Conservation (phyloP, 2,329 filamentous ascomycete genomes). For the Botrytis byssoidea region DNA sequence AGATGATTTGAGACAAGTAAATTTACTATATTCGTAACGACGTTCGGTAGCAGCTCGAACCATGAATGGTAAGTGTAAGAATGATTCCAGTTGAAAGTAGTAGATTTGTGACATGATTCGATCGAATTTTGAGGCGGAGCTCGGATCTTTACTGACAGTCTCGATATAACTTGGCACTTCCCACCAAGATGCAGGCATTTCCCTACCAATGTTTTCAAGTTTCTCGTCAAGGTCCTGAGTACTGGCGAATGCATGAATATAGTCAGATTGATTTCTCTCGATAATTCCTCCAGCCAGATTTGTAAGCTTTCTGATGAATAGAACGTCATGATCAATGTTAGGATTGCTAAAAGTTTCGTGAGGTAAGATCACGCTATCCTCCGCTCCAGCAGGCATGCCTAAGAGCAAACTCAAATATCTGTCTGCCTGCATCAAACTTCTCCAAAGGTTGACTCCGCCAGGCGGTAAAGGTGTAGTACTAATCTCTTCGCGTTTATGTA, state of each 20-base stretch:
- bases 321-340: slow-evolving; percentile 25
- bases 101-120: slow-evolving; percentile 35
- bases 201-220: slow-evolving; percentile 32
- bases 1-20: slow-evolving; percentile 36
- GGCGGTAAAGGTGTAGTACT: slow-evolving; percentile 3
- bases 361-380: slow-evolving; percentile 24
- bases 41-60: slow-evolving; percentile 36
- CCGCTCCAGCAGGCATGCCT: slow-evolving; percentile 32
- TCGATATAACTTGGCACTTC: slow-evolving; percentile 27
- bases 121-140: slow-evolving; percentile 27
- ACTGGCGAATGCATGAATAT: slow-evolving; percentile 31
- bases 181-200: slow-evolving; percentile 37
- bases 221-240: slow-evolving; percentile 39
- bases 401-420: slow-evolving; percentile 44
- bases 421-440: slow-evolving; percentile 46
- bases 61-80: slow-evolving; percentile 39
- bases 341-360: slow-evolving; percentile 36
- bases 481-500: slow-evolving; percentile 28
- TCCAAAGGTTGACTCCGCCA: slow-evolving; percentile 45
- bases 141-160: slow-evolving; percentile 15
- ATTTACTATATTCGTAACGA: slow-evolving; percentile 38
- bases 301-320: slow-evolving; percentile 32
- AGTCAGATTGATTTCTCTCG: slow-evolving; percentile 33
- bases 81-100: slow-evolving; percentile 35
- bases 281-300: slow-evolving; percentile 33